phyloP scores from a whole-genome alignment of 345 rosid species.

The Laguncularia racemosa region DNA sequence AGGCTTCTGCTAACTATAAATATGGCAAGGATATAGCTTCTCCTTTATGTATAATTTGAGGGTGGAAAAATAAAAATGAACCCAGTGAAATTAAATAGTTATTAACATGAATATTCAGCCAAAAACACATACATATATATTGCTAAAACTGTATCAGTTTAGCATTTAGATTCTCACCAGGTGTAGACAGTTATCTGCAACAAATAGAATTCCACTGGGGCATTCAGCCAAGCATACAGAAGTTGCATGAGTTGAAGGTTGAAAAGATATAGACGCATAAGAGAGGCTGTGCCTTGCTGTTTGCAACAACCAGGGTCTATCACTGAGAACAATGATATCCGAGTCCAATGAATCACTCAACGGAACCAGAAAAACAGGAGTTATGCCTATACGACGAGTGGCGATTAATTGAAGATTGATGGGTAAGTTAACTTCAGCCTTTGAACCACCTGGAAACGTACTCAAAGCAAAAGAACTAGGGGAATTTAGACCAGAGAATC shows the following conservation, averaged over 20 bases:
- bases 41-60: too few relatives aligned
- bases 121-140: too few relatives aligned
- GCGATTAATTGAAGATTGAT: constrained; percentile 72
- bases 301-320: constrained; percentile 94
- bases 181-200: constrained; percentile 87
- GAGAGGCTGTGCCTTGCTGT: constrained; percentile 89
- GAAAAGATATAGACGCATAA: constrained; percentile 85
- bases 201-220: constrained; percentile 88
- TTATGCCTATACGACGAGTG: constrained; percentile 85
- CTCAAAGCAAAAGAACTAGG: constrained; percentile 22
- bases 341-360: constrained; percentile 65
- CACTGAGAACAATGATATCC: constrained; percentile 89
- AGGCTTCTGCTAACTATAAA: too few relatives aligned
- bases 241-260: constrained; percentile 93
- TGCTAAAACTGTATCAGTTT: constrained; percentile 6
- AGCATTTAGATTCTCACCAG: constrained; percentile 46
- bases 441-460: constrained; percentile 19
- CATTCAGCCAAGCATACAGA: constrained; percentile 89
- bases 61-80: too few relatives aligned
- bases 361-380: constrained; percentile 95
- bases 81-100: too few relatives aligned
- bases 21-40: too few relatives aligned
- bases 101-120: too few relatives aligned
- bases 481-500: constrained; percentile 11
- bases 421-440: constrained; percentile 29